These are phyloP conservation scores for Kodamaea anthophila DNA, from an alignment of 1,139 yeast species.

Conservation along the genomic window DNA sequence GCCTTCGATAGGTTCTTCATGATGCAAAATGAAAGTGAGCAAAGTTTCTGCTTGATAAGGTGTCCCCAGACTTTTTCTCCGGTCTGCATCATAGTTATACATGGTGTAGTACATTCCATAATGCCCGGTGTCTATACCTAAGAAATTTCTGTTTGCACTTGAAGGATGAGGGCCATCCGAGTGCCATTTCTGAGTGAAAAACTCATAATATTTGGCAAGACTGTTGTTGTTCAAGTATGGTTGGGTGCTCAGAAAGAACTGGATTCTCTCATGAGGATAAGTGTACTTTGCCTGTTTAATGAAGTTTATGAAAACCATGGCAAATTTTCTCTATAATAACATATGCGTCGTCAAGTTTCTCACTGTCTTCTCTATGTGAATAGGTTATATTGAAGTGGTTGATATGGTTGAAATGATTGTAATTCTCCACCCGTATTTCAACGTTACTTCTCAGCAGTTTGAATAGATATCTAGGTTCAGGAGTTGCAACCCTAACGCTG, in stretches of 20 bases:
- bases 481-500: no score
- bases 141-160: constrained; percentile 17
- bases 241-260: constrained; percentile 38
- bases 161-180: constrained; percentile 32
- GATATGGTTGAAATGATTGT: no score
- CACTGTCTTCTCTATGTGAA: no score
- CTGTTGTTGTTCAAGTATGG: constrained; percentile 27
- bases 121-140: constrained; percentile 36
- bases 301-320: constrained; percentile 17
- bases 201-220: constrained; percentile 17
- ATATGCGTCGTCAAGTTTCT: no score
- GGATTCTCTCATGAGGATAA: constrained; percentile 19
- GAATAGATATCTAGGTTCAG: no score
- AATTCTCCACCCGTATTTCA: no score
- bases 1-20: constrained; percentile 5
- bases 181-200: constrained; percentile 19
- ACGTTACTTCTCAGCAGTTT: no score
- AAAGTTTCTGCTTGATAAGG: constrained; percentile 10
- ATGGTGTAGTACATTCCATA: constrained; percentile 42
- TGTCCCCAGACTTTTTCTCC: constrained; percentile 8
- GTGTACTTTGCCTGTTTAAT: constrained; percentile 22
- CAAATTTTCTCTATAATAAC: neutral
- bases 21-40: constrained; percentile 9
- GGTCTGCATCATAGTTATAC: constrained; percentile 33
- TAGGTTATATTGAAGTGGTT: no score